Evolutionary conservation across 495 filamentous ascomycete genomes (phyloP), one percentile per base, ranked within the genome.

Genomic region (Cercophora sp.): DNA sequence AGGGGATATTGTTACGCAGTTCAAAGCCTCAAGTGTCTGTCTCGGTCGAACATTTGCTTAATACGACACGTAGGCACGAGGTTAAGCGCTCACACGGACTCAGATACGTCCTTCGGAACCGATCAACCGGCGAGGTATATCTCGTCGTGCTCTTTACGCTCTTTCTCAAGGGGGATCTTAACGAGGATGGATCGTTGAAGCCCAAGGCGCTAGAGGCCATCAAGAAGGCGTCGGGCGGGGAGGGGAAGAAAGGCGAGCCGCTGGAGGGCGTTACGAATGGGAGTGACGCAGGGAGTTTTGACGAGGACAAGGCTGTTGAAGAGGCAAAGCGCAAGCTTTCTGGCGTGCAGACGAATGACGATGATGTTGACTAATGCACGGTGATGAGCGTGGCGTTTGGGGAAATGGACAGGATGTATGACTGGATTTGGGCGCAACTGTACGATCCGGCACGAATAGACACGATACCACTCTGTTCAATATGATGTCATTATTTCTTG

Each of bases 71-170:
- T n/a, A n/a, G n/a, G n/a, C n/a, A 57, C 25, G 53, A 57, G 5
- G 67, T 53, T 50, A 77, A 69, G 66, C 82, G 75, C 71, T 76
- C 77, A 69, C 85, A 90, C 68, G 75, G 78, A 48, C 75, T 89
- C 68, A 89, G 91, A 73, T 97, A 96, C 74, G 85, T 90, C 29
- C 77, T 97, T 55, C 91, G 87, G 60, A 85, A 96, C 63, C 77
- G 77, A 27, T 69, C 70, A 4, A 90, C 86, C 5, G 78, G 78
- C 19, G 78, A 84, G 18, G 76, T 85, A 18, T 88, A 93, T 59
- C 77, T 95, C 19, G 88, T 91, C 20, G 75, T 98, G 13, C 61
- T 87, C 15, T 91, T 96, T 65, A 84, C 83, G 23, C 74, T 95
- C 1, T 74, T 91, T 50, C 72, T 79, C 4, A 80, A 76, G 37